Evolutionary conservation across 495 filamentous ascomycete species (phyloP), one percentile per base, ranked within the genome.

Genomic region (Hypoxylon cercidicola): DNA sequence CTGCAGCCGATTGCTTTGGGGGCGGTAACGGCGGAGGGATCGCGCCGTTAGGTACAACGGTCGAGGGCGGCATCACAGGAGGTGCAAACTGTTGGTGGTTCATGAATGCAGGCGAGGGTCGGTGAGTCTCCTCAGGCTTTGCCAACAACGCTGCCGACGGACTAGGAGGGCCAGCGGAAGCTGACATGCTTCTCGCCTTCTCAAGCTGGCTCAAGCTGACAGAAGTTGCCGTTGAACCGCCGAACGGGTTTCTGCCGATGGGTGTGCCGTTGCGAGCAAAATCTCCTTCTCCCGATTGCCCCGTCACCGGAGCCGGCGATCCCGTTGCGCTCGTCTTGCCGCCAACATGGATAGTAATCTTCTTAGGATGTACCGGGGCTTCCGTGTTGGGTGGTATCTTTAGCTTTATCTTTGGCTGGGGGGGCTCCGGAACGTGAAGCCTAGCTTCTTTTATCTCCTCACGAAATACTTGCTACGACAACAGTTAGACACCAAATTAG

Each of bases 381-480:
- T 81, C 78, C 44, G 70, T 60, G 15, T 70, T 73, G 4, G 72
- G 62, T 0, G 73, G 75, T 66, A 93, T 78, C 73, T 91, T 92
- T 32, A 95, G 79, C 66, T 91, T 93, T 62, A 96, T 87, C 72
- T 90, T 91, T 28, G 89, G 86, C 62, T 89, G 88, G 28, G 84
- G 74, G 6, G 89, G 85, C 66, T 92, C 89, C 20, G 80, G 78
- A 9, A 88, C 84, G 40, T 77, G 78, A 23, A 79, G 70, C 72
- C 90, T 93, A 1, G 91, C 93, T 65, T 90, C 85, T 34, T 80
- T 83, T 12, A 96, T 66, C 25, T 87, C 81, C 28, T 82, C 77
- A 21, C 84, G 76, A 65, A 96, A 94, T 56, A 82, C 79, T 65
- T 82, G 73, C 89, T 92, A 56, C 7, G 13, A 46, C 8, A 13